Conservation (phyloP, 805 yeast species). For the Tetrapisispora pingtungensis region DNA sequence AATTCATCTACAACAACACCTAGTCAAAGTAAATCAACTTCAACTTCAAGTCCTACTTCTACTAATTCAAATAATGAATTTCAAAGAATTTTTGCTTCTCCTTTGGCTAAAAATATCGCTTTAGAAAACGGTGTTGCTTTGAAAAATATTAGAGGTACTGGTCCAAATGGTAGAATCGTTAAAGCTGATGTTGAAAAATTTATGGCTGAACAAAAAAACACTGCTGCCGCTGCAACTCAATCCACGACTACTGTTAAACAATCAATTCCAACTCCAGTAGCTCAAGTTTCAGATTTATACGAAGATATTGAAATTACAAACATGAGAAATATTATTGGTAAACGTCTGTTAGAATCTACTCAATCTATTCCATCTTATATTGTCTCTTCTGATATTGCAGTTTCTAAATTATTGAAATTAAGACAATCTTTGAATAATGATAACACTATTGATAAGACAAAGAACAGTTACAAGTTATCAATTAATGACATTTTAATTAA, state of each 20-base stretch:
- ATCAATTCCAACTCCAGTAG: slow-evolving; percentile 36
- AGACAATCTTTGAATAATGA: slow-evolving; percentile 67
- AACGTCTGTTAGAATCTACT: slow-evolving; percentile 79
- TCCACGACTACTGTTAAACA: slow-evolving; percentile 32
- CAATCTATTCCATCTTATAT: slow-evolving; percentile 85
- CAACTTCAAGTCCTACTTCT: slow-evolving; percentile 24
- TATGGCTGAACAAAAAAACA: slow-evolving; percentile 29
- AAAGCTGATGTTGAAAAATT: slow-evolving; percentile 80
- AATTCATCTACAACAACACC: slow-evolving; percentile 13
- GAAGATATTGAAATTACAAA: slow-evolving; percentile 77
- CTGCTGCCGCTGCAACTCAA: slow-evolving; percentile 36
- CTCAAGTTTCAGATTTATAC: slow-evolving; percentile 48
- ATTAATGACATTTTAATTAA: slow-evolving; percentile 90
- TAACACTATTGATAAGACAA: slow-evolving; percentile 61
- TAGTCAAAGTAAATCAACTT: slow-evolving; percentile 15
- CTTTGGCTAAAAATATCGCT: slow-evolving; percentile 87
- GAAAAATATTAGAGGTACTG: slow-evolving; percentile 79
- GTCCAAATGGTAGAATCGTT: slow-evolving; percentile 90
- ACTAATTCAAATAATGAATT: slow-evolving; percentile 26
- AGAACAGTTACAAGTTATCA: slow-evolving; percentile 61
- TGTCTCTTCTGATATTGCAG: slow-evolving; percentile 79
- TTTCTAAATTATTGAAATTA: slow-evolving; percentile 80
- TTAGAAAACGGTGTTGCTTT: slow-evolving; percentile 84
- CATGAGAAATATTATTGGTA: slow-evolving; percentile 92
- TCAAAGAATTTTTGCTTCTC: slow-evolving; percentile 75